A percentile compares a stretch with the other conserved stretches of the same genome.
Evolutionary conservation across 1,284 basidiomycete species (phyloP).

Genomic region (Apiotrichum laibachii): DNA sequence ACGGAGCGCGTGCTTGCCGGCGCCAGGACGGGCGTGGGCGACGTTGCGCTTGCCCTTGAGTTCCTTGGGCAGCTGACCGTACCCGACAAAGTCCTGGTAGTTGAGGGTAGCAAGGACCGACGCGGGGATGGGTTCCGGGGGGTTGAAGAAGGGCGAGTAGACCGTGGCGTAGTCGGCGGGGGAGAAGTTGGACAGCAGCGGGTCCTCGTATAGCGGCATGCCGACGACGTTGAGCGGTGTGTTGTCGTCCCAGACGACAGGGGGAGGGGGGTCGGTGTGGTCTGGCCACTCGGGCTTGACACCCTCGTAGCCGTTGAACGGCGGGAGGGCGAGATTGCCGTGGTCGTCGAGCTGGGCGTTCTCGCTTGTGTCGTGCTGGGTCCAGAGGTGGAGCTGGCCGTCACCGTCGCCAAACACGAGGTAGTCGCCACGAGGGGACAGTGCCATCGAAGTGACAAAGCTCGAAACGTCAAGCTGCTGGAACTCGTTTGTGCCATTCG

Average conservation of each 20-base stretch:
- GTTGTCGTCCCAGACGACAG: slow-evolving; percentile 74
- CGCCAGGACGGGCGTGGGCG: slow-evolving; percentile 49
- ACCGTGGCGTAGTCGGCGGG: slow-evolving; percentile 46
- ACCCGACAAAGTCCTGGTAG: slow-evolving; percentile 82
- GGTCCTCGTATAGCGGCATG: slow-evolving; percentile 77
- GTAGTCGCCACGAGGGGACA: slow-evolving; percentile 84
- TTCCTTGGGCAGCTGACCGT: slow-evolving; percentile 79
- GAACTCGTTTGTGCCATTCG: slow-evolving; percentile 60
- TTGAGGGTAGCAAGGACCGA: slow-evolving; percentile 75
- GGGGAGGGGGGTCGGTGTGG: slow-evolving; percentile 63
- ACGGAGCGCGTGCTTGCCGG: slow-evolving; percentile 37
- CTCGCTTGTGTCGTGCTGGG: slow-evolving; percentile 66
- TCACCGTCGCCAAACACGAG: slow-evolving; percentile 90
- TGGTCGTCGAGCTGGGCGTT: slow-evolving; percentile 44
- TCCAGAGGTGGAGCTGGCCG: slow-evolving; percentile 79
- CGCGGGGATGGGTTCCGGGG: slow-evolving; percentile 68
- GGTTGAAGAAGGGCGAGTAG: slow-evolving; percentile 55
- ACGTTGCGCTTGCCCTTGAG: slow-evolving; percentile 78
- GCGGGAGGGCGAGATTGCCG: slow-evolving; percentile 52
- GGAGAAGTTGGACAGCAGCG: slow-evolving; percentile 75
- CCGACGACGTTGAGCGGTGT: slow-evolving; percentile 91
- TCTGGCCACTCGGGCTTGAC: slow-evolving; percentile 83
- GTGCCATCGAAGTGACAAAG: slow-evolving; percentile 74
- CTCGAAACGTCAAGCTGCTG: slow-evolving; percentile 63
- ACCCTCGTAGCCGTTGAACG: slow-evolving; percentile 82